Evolutionary conservation across 208 protist species (phyloP), one percentile per base, ranked within the genome.

Genomic region (Acanthamoeba lugdunensis): DNA sequence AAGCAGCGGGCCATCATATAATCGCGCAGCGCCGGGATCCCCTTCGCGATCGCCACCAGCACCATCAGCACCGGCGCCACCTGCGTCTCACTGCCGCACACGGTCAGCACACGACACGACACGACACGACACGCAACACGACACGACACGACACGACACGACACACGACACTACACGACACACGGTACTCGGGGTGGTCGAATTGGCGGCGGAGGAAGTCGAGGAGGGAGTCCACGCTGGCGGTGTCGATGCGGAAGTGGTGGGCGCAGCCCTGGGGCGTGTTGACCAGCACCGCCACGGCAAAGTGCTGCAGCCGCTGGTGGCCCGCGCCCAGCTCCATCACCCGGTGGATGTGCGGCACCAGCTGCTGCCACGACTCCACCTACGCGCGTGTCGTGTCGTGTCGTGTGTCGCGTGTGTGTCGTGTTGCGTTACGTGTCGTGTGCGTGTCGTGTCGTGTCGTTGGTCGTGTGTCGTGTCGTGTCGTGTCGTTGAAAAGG

Each of bases 1-100:
- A 89, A 89, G 81, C 81, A 89, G 30, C 48, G 56, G 23, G n/a
- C 23, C 81, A 89, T 69, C 48, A 58, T 69, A 52, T 89, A 89
- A 1, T 58, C 81, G 37, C 81, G 81, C 13, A 67, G 30, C 21
- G 56, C 81, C 8, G 81, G 81, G 11, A 89, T 89, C 0, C 81
- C 81, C 33, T 33, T 58, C 4, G 56, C 81, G 30, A 89, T 67
- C 5, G 81, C 81, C 50, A 89, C 48, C 50, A 89, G 30, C 81
- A 89, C 81, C 81, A 89, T 89, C 52, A 89, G 23, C 30, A 89
- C 56, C 52, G 81, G 81, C 25, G 33, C 54, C 81, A 89, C 81
- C 56, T 89, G 81, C 81, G 81, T 65, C 54, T 89, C 81, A 23
- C 81, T 89, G 81, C 25, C 0, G 0, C 48, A n/a, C 18, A 23